Evolutionary conservation across 768 basidiomycete genomes (phyloP).

Genomic region (Rhizopogon vulgaris): DNA sequence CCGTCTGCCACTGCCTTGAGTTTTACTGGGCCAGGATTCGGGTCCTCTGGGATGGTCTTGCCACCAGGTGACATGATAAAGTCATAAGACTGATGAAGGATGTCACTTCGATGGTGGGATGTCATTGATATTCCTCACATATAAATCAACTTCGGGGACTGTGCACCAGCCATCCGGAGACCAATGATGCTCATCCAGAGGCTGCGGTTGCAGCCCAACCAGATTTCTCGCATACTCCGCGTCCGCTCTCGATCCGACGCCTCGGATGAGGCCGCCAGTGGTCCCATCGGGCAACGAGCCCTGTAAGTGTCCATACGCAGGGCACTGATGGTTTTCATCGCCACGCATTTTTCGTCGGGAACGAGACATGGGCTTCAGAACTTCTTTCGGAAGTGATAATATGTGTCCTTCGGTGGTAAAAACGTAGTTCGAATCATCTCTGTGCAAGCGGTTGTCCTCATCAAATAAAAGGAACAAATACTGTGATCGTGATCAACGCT

Average conservation of each 20-base stretch:
- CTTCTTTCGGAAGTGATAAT: conserved; percentile 52
- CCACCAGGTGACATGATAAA: conserved; percentile 70
- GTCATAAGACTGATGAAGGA: conserved; percentile 59
- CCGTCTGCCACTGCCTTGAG: conserved; percentile 59
- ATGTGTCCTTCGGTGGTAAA: conserved; percentile 96
- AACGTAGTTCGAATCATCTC: conserved; percentile 79
- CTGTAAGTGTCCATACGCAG: conserved; percentile 49
- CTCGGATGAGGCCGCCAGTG: conserved; percentile 49
- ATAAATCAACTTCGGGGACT: conserved; percentile 57
- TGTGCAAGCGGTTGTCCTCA: conserved; percentile 69
- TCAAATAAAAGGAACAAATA: conserved; percentile 93
- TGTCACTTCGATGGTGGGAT: background rate
- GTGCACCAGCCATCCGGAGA: conserved; percentile 71
- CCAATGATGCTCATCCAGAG: conserved; percentile 54
- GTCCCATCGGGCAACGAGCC: conserved; percentile 25
- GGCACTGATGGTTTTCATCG: conserved; percentile 68
- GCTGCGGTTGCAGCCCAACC: conserved; percentile 46
- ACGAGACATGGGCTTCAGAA: conserved; percentile 52
- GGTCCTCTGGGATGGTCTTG: conserved; percentile 51
- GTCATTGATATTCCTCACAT: conserved; percentile 41
- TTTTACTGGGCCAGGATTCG: conserved; percentile 62
- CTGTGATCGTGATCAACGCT: conserved; percentile 31
- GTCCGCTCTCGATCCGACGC: conserved; percentile 69
- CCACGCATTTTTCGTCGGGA: conserved; percentile 55
- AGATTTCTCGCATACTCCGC: conserved; percentile 76